phyloP scores from a whole-genome alignment of 768 basidiomycete species.

The Rhodotorula paludigena region DNA sequence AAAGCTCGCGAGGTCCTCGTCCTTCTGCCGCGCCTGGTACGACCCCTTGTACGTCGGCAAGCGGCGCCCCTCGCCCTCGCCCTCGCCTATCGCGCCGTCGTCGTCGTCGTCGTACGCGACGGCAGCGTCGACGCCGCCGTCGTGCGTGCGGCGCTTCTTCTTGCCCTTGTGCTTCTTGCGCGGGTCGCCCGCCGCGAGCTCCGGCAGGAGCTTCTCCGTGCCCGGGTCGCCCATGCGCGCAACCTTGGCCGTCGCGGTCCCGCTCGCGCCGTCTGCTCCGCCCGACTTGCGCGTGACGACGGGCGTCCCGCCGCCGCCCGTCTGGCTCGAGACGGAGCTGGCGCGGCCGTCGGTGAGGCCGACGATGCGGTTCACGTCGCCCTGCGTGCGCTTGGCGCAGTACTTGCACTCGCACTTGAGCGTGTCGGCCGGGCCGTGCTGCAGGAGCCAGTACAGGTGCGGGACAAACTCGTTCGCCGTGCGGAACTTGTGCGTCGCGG shows the following conservation, averaged over 20 bases:
- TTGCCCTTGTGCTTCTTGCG: neutral
- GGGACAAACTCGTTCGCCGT: conserved; percentile 81
- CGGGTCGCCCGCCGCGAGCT: too few species aligned
- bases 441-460: conserved; percentile 73
- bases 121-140: neutral
- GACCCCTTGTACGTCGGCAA: conserved; percentile 17
- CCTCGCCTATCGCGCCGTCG: neutral
- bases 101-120: neutral
- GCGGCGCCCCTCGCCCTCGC: too few species aligned
- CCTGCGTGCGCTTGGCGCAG: conserved; percentile 35
- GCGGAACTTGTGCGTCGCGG: conserved; percentile 57
- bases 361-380: conserved; percentile 32
- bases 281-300: neutral
- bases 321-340: neutral
- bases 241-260: neutral
- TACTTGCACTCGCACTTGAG: conserved; percentile 40
- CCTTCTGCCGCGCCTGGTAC: conserved; percentile 14
- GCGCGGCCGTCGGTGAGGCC: conserved; percentile 1
- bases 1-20: conserved; percentile 16
- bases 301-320: neutral
- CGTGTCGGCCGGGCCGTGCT: conserved; percentile 38
- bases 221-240: neutral
- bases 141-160: neutral
- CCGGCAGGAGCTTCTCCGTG: neutral
- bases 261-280: too few species aligned